These are phyloP conservation scores for Corinectria fuckeliana DNA, from an alignment of 2,329 filamentous ascomycete species.

Conservation along the genomic window DNA sequence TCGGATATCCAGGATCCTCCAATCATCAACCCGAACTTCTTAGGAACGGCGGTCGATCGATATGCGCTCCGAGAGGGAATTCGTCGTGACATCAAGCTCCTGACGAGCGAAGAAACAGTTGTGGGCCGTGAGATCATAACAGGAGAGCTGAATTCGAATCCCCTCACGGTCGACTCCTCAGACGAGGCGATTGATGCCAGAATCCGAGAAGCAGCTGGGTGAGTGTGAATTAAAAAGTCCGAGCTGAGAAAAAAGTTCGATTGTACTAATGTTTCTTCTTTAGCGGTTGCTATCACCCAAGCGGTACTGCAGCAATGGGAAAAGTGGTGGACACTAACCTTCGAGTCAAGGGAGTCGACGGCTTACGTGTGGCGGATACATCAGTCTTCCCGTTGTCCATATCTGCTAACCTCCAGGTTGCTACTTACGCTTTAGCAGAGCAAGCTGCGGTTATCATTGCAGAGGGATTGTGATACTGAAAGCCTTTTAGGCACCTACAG, in stretches of 20 bases:
- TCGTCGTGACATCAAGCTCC: constrained; percentile 32
- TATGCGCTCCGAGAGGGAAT: constrained; percentile 39
- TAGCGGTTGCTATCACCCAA: constrained; percentile 38
- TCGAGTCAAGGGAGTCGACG: constrained; percentile 45
- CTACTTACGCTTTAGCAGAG: constrained; percentile 5
- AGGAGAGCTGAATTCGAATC: constrained; percentile 27
- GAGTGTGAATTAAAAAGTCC: too few species aligned
- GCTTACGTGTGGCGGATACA: constrained; percentile 49
- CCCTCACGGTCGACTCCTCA: constrained; percentile 27
- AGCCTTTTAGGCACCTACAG: too few species aligned
- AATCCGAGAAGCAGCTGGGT: constrained; percentile 21
- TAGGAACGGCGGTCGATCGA: constrained; percentile 39
- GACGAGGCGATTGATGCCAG: constrained; percentile 41
- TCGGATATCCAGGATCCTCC: constrained; percentile 28
- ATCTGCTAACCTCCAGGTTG: constrained; percentile 1
- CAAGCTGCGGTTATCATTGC: constrained; percentile 6
- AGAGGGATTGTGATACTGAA: too few species aligned
- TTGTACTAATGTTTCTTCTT: neutral
- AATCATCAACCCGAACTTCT: constrained; percentile 41
- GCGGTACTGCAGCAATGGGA: constrained; percentile 43
- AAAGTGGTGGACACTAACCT: constrained; percentile 53
- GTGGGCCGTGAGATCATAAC: constrained; percentile 32
- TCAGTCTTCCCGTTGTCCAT: neutral
- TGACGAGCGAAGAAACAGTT: constrained; percentile 19
- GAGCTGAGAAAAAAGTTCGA: too few species aligned